Evolutionary conservation across 164 flowering plant species (phyloP).

Genomic region (grape (Vitis vinifera)): DNA sequence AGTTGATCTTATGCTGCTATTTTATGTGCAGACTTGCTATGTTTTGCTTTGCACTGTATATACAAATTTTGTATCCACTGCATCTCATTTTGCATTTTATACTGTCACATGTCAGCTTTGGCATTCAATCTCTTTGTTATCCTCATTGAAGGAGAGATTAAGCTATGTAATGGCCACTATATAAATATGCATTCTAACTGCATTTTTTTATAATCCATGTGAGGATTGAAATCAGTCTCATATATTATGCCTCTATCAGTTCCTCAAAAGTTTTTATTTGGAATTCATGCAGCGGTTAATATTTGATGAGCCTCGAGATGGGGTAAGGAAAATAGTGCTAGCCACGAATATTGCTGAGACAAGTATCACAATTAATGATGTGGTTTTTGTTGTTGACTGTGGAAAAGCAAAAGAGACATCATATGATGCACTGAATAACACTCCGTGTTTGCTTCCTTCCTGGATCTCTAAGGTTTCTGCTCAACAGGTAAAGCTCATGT

Average conservation of each 20-base stretch:
- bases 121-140: not conserved
- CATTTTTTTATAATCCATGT: not conserved
- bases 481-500: conserved; percentile 63
- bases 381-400: conserved; percentile 94
- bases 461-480: conserved; percentile 98
- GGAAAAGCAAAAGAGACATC: conserved; percentile 99
- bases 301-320: conserved; percentile 80
- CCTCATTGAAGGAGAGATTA: no score
- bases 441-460: conserved; percentile 95
- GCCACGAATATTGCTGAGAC: conserved; percentile 99
- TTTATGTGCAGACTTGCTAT: not conserved
- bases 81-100: not conserved
- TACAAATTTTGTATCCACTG: not conserved
- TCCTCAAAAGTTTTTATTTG: conserved; percentile 2
- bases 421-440: conserved; percentile 95
- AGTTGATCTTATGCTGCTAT: not conserved
- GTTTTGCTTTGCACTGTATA: not conserved
- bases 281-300: conserved; percentile 65
- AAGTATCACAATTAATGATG: conserved; percentile 92
- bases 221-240: no score
- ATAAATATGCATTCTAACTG: not conserved
- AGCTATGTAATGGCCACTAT: not conserved
- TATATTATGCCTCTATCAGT: no score
- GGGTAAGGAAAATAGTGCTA: conserved; percentile 87
- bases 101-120: not conserved